phyloP scores from a whole-genome alignment of 2,329 filamentous ascomycete species.

The Geoglossum cookeanum region DNA sequence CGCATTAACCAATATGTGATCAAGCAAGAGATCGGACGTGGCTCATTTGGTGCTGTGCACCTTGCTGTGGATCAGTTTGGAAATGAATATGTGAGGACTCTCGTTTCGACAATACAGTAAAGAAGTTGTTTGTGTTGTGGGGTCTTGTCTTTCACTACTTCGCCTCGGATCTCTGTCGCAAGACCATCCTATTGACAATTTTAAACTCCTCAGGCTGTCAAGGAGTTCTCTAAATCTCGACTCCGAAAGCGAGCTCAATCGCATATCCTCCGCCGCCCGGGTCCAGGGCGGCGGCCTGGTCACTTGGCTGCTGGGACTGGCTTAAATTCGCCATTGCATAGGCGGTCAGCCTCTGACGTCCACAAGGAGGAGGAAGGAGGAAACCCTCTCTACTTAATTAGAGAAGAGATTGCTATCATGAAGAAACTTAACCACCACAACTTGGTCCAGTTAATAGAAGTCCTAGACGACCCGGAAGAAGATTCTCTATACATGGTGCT shows the following conservation, averaged over 20 bases:
- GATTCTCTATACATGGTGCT: slow-evolving; percentile 97
- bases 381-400: slow-evolving; percentile 68
- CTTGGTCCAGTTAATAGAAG: slow-evolving; percentile 81
- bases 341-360: slow-evolving; percentile 27
- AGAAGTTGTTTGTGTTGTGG: not conserved
- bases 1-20: slow-evolving; percentile 91
- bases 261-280: slow-evolving; percentile 42
- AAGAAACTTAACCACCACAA: slow-evolving; percentile 95
- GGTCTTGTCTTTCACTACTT: slow-evolving; percentile 5
- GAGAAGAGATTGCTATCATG: slow-evolving; percentile 96
- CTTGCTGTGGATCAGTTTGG: slow-evolving; percentile 79
- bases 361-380: slow-evolving; percentile 32
- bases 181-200: not conserved
- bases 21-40: slow-evolving; percentile 86
- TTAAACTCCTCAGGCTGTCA: slow-evolving; percentile 52
- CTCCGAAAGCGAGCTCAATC: slow-evolving; percentile 81
- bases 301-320: slow-evolving; percentile 24
- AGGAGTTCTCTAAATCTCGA: slow-evolving; percentile 90
- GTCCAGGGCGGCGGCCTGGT: slow-evolving; percentile 27
- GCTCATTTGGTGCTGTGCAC: slow-evolving; percentile 88
- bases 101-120: not conserved
- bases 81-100: slow-evolving; percentile 61
- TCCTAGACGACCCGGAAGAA: slow-evolving; percentile 85
- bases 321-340: slow-evolving; percentile 45
- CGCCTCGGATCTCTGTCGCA: not conserved